Base-by-base conservation (phyloP, 768 basidiomycete genomes). In the Psilocybe azurescens region DNA sequence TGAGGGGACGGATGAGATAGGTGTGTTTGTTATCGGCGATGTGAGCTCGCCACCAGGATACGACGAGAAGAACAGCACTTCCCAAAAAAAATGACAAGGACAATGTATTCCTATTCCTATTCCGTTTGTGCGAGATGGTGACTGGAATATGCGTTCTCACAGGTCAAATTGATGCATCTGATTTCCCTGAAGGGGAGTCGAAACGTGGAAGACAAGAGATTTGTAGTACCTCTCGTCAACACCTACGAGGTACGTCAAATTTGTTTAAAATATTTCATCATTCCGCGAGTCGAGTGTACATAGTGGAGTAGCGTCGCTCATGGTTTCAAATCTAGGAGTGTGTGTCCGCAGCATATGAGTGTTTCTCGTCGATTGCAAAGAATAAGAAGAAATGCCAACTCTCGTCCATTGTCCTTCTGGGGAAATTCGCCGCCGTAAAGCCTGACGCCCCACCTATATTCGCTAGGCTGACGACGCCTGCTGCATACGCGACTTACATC, bases 1-100 rank as follows among this genome's bases (percentile, higher is more conserved):
- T 10, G 53, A 39, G 16, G 20, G 36, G 1, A 56, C 49, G 14
- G 60, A 61, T 6, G 50, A 61, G 10, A 51, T 61, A 20, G 53
- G 53, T 13, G 53, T 60, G 2, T 60, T 60, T 36, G 5, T 54
- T 1, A 3, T 5, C 2, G 29, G 24, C 5, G 49, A 41, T 10
- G 28, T 14, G 32, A 24, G 24, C 24, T 24, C 24, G 0, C 36
- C 20, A 20, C 14, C 16, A 3, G n/a, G 53, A 36, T 41, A 53
- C 51, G 33, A 36, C 6, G 33, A 36, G 7, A 36, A 36, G 33
- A 36, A 7, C 7, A 36, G 33, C 24, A 24, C 24, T 24, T 2
- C 24, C 24, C 24, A 24, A 24, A 24, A 24, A 24, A 2, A 24
- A 24, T 24, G 24, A 24, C 24, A 24, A 24, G 24, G 24, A 24